Percentiles rank a stretch among this genome's conserved stretches.
These are phyloP conservation scores for Fusarium floridanum DNA, from an alignment of 2,329 filamentous ascomycete species.

Conservation along the genomic window DNA sequence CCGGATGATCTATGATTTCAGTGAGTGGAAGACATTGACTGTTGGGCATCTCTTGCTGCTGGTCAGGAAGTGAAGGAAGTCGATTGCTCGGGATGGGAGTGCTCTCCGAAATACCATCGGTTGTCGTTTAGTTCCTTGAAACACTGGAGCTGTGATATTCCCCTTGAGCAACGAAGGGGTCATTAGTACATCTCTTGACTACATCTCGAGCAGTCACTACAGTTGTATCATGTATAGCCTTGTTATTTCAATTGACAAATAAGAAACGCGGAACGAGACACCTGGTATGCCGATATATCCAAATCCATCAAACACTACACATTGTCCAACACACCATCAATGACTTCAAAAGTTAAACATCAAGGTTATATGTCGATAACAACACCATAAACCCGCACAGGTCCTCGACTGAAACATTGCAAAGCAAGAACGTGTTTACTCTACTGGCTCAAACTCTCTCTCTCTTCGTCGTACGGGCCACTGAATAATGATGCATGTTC, in stretches of 20 bases:
- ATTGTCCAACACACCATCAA: background rate
- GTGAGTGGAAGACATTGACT: background rate
- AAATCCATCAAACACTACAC: background rate
- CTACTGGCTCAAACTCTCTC: background rate
- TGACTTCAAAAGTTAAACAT: background rate
- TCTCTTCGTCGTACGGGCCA: background rate
- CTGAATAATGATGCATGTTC: background rate
- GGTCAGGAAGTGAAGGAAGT: background rate
- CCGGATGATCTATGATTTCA: background rate
- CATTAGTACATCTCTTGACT: background rate
- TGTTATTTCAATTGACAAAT: background rate
- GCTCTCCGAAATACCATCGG: too few relatives aligned
- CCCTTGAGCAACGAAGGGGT: background rate
- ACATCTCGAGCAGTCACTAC: background rate
- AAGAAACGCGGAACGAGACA: background rate
- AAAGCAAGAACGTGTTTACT: background rate
- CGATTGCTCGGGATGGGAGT: too few relatives aligned
- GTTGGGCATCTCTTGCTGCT: background rate
- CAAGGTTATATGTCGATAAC: background rate
- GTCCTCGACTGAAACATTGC: background rate
- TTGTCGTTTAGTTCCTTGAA: too few relatives aligned
- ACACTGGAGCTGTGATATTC: background rate
- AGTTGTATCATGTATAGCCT: background rate
- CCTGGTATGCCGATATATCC: background rate
- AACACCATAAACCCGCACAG: background rate